phyloP scores from a whole-genome alignment of 2,329 filamentous ascomycete species.

The Mycogone perniciosa region DNA sequence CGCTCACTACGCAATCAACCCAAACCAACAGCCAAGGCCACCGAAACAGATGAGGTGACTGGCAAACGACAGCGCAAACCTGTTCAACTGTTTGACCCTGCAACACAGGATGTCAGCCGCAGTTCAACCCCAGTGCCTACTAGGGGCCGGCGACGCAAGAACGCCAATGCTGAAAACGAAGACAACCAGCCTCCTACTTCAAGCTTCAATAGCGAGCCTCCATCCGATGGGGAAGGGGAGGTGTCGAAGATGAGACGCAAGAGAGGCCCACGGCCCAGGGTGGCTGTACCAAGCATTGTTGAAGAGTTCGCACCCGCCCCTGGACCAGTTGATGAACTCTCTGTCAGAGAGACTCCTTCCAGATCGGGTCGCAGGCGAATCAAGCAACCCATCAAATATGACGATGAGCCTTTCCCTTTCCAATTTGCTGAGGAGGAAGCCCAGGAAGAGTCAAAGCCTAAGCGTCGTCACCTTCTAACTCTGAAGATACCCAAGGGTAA shows the following conservation, averaged over 20 bases:
- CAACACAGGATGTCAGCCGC: conserved; percentile 45
- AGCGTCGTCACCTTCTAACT: conserved; percentile 28
- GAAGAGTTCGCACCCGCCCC: conserved; percentile 21
- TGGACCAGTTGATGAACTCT: conserved; percentile 9
- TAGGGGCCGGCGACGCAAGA: conserved; percentile 27
- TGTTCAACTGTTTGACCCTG: conserved; percentile 44
- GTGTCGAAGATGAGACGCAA: conserved; percentile 25
- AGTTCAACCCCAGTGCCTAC: conserved; percentile 42
- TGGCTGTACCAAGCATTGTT: conserved; percentile 16
- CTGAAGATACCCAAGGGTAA: conserved; percentile 37
- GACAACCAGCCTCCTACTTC: conserved; percentile 21
- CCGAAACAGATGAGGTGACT: conserved; percentile 44
- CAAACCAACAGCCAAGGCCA: conserved; percentile 52
- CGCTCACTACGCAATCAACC: conserved; percentile 52
- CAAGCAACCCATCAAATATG: conserved; percentile 22
- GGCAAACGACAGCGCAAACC: conserved; percentile 51
- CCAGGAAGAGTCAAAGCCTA: conserved; percentile 22
- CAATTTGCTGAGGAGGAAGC: conserved; percentile 21
- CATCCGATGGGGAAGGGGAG: conserved; percentile 26
- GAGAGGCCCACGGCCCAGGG: conserved; percentile 24
- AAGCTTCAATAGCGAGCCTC: conserved; percentile 29
- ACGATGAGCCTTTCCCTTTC: conserved; percentile 22
- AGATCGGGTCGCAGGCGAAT: conserved; percentile 23
- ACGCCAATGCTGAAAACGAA: conserved; percentile 24
- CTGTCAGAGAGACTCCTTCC: conserved; percentile 6